A percentile compares a stretch with the other conserved stretches of the same genome.
phyloP scores from a whole-genome alignment of 2,329 filamentous ascomycete genomes.

The Massarina eburnea region DNA sequence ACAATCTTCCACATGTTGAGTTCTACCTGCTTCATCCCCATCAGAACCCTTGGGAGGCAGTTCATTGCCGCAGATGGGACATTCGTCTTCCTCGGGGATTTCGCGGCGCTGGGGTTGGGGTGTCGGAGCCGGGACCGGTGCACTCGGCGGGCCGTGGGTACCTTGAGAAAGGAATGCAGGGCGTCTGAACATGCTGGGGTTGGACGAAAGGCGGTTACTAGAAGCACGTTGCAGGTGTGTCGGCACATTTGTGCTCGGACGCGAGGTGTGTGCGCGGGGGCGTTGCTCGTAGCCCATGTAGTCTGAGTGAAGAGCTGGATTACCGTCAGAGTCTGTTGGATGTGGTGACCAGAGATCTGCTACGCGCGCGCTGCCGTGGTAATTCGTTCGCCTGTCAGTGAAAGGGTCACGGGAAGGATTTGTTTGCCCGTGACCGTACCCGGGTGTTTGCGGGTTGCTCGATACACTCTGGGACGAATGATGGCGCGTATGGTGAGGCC shows the following conservation, averaged over 20 bases:
- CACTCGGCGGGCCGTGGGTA: background rate
- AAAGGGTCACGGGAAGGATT: conserved; percentile 21
- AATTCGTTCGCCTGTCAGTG: conserved; percentile 26
- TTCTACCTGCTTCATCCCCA: conserved; percentile 44
- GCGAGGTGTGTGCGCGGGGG: conserved; percentile 13
- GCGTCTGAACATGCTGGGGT: conserved; percentile 20
- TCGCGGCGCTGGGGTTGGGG: conserved; percentile 19
- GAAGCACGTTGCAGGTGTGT: background rate
- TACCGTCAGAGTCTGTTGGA: conserved; percentile 15
- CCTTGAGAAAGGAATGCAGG: conserved; percentile 13
- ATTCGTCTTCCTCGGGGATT: conserved; percentile 71
- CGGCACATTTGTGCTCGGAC: conserved; percentile 9
- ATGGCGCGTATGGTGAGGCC: conserved; percentile 16
- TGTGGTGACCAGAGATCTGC: conserved; percentile 29
- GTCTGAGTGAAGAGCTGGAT: conserved; percentile 10
- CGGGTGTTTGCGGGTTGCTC: conserved; percentile 13
- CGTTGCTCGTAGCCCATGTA: conserved; percentile 11
- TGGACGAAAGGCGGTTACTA: background rate
- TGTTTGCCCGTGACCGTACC: conserved; percentile 18
- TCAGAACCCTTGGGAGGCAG: conserved; percentile 57
- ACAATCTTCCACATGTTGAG: conserved; percentile 49
- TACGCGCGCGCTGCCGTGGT: conserved; percentile 21
- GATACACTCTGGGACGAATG: conserved; percentile 24
- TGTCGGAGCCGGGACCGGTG: conserved; percentile 8
- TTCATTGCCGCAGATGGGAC: conserved; percentile 73